Base-by-base conservation (phyloP, 768 basidiomycete genomes). In the Collybia mongolica region DNA sequence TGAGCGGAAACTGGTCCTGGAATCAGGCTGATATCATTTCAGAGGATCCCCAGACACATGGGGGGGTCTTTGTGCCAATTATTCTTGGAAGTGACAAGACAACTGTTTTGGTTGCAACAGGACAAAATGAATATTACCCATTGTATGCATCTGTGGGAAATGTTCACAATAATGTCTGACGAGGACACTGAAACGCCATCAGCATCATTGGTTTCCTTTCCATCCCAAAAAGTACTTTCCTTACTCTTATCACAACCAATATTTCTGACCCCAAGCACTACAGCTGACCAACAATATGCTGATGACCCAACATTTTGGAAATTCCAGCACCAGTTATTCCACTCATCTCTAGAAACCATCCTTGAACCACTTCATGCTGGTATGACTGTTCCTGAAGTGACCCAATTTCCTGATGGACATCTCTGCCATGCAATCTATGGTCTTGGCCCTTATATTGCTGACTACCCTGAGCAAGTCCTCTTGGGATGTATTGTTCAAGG, bases 381-480 rank as follows among this genome's bases (percentile, higher is more conserved):
- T 1, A 72, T 73, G 70, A 54, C 46, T 1, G 56, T 11, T 0
- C 66, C 68, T 0, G 52, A 60, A 20, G 53, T 72, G 12, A 32
- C 56, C 0, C 29, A 38, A 0, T 73, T 55, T 48, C 51, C 53
- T 6, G 66, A 73, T 50, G 61, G 70, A 1, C 63, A 69, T 49
- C 69, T 48, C 48, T 49, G 54, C 0, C 44, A 54, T 5, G 55
- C 54, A 9, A 60, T 68, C 17, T 72, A 60, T 55, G 61, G 58
- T 3, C 54, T 73, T 28, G 65, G 61, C n/a, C 63, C 68, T 0
- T 72, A 68, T 46, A 70, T 72, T 44, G 65, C 66, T 0, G 65
- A 72, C 46, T 72, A 73, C 38, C 71, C 66, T 0, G 69, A 72
- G 52, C 67, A 71, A 51, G 62, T 60, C 6, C 42, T 63, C 2